Evolutionary conservation across 148 eudicot species (phyloP).

Genomic region (Silene conica): DNA sequence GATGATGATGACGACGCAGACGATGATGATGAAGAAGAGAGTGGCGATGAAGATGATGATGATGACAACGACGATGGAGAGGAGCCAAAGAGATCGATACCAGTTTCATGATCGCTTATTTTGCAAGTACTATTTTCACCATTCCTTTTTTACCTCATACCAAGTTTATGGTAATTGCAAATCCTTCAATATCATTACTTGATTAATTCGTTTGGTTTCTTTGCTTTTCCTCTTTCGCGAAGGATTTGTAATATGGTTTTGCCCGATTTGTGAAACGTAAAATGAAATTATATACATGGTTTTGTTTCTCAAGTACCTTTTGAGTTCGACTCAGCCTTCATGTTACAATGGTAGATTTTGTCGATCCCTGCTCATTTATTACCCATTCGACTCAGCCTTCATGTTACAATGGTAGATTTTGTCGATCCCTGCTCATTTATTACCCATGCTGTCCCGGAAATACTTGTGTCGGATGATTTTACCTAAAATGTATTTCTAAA

Average conservation of each 20-base stretch:
- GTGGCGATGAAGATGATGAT: conserved; percentile 19
- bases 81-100: conserved; percentile 28
- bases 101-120: background rate
- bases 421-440: too few relatives aligned
- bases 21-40: conserved; percentile 36
- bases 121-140: background rate
- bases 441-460: too few relatives aligned
- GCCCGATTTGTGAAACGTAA: conserved; percentile 10
- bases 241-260: conserved; percentile 13
- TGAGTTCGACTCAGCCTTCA: too few relatives aligned
- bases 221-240: background rate
- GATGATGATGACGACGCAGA: conserved; percentile 61
- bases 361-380: too few relatives aligned
- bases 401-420: too few relatives aligned
- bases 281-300: background rate
- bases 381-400: too few relatives aligned
- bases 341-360: too few relatives aligned
- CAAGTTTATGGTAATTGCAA: conserved; percentile 22
- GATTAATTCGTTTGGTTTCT: conserved; percentile 16
- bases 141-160: background rate
- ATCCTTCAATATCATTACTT: conserved; percentile 19
- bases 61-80: conserved; percentile 30
- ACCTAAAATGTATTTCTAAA: too few relatives aligned
- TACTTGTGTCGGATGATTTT: too few relatives aligned
- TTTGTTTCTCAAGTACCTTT: too few relatives aligned